Evolutionary conservation across 2,329 filamentous ascomycete species (phyloP).

Genomic region (Amauroascus verrucosus): DNA sequence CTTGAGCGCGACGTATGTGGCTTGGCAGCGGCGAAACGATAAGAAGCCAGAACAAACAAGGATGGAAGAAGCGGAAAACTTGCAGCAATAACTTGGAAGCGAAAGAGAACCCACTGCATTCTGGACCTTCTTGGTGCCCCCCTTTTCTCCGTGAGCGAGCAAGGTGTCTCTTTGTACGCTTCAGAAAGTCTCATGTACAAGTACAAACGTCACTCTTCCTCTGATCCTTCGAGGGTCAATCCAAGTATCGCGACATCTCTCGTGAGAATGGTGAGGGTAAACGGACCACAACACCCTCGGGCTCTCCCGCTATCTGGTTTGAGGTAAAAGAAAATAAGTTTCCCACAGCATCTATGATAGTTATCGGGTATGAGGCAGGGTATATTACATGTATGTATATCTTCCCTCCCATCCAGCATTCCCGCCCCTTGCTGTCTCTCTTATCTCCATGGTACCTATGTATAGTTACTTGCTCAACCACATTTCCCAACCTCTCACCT

Average conservation of each 20-base stretch:
- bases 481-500: not conserved
- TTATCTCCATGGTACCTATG: no score
- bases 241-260: not conserved
- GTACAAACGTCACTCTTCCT: no score
- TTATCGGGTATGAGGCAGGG: not conserved
- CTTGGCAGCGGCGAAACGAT: constrained; percentile 3
- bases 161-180: no score
- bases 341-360: no score
- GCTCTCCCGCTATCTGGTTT: no score
- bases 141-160: not conserved
- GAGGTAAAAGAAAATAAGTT: no score
- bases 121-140: constrained; percentile 1
- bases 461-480: no score
- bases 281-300: no score
- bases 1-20: not conserved
- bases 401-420: not conserved
- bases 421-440: not conserved
- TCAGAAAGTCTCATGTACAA: not conserved
- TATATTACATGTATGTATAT: not conserved
- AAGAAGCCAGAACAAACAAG: not conserved
- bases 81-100: no score
- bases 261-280: no score
- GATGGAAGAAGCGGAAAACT: not conserved
- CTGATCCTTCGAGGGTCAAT: no score
- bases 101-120: not conserved